A percentile compares a stretch with the other conserved stretches of the same genome.
Conservation (phyloP, 495 filamentous ascomycete genomes). For the Lentithecium fluviatile region DNA sequence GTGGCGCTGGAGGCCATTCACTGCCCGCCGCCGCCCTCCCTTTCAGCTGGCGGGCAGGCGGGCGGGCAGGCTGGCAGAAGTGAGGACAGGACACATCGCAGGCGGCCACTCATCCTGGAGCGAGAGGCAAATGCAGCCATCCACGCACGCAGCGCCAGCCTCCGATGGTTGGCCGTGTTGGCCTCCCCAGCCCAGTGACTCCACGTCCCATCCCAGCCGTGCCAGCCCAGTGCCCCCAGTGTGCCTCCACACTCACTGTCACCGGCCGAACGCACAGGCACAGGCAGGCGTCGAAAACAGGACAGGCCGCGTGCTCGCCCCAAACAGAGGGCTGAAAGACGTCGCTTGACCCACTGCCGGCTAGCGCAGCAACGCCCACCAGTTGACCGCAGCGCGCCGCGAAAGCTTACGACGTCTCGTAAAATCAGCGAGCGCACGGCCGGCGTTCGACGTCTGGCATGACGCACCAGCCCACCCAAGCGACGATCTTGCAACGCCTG, state of each 20-base stretch:
- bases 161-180: not conserved
- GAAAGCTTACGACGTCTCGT: conserved; percentile 33
- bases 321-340: conserved; percentile 18
- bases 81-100: not conserved
- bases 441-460: conserved; percentile 28
- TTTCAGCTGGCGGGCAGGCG: not conserved
- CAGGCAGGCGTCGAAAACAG: conserved; percentile 18
- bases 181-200: not conserved
- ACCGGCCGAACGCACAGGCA: conserved; percentile 7
- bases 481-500: conserved; percentile 31
- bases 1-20: not conserved
- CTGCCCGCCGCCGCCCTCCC: not conserved
- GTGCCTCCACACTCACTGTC: no score
- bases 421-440: conserved; percentile 25
- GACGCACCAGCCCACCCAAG: conserved; percentile 26
- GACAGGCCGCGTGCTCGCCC: conserved; percentile 14
- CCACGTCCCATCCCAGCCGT: not conserved
- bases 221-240: not conserved
- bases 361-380: conserved; percentile 11
- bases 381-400: no score
- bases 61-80: no score
- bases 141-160: not conserved
- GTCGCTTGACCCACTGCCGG: conserved; percentile 12
- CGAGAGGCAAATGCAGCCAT: not conserved
- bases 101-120: not conserved